phyloP scores from a whole-genome alignment of 139 green algal species.

The Diplosphaera chodatii region DNA sequence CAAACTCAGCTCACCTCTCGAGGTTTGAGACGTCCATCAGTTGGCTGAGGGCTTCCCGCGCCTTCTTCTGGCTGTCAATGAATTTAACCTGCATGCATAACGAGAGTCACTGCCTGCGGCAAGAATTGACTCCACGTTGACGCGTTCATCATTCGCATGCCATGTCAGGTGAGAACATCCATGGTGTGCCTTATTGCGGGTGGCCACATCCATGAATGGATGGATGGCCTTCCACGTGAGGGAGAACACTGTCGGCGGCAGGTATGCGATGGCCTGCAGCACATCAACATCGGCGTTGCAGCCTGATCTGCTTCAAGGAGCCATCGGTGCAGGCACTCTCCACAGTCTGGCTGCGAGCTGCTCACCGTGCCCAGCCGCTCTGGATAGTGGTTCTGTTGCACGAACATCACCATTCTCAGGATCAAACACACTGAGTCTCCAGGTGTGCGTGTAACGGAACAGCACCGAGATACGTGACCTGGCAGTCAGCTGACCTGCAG shows the following conservation, averaged over 20 bases:
- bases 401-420: too few species aligned
- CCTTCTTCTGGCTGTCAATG: background rate
- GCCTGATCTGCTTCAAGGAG: too few species aligned
- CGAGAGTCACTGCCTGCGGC: too few species aligned
- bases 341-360: too few species aligned
- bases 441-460: background rate
- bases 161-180: too few species aligned
- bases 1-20: too few species aligned
- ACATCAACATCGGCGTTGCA: too few species aligned
- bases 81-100: background rate
- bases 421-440: background rate
- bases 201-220: slow-evolving; percentile 48
- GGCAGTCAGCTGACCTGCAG: slow-evolving; percentile 9
- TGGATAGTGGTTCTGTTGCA: slow-evolving; percentile 81
- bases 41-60: background rate
- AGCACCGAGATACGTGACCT: too few species aligned
- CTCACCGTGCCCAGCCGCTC: slow-evolving; percentile 58
- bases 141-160: too few species aligned
- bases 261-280: slow-evolving; percentile 54
- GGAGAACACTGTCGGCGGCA: slow-evolving; percentile 64
- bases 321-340: too few species aligned
- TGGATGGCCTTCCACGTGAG: slow-evolving; percentile 68
- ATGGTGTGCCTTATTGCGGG: background rate
- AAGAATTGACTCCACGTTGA: too few species aligned
- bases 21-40: background rate